A percentile compares a stretch with the other conserved stretches of the same genome.
phyloP scores from a whole-genome alignment of 2,329 filamentous ascomycete species.

The Colletotrichum sp. region DNA sequence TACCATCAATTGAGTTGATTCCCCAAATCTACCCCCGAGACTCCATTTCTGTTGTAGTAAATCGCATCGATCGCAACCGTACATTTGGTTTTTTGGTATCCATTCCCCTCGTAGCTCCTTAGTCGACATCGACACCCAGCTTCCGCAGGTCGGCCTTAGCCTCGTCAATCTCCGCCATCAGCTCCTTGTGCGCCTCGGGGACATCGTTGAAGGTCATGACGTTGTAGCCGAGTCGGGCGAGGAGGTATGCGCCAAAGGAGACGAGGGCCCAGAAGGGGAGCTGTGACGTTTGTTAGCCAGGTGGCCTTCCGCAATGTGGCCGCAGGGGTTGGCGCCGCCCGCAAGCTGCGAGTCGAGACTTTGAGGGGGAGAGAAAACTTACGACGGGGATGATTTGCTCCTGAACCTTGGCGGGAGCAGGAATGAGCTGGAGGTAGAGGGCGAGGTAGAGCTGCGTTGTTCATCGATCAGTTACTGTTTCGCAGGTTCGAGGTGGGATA shows the following conservation, averaged over 20 bases:
- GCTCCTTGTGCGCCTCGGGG: constrained; percentile 85
- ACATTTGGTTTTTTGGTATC: not conserved
- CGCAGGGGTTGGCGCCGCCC: not conserved
- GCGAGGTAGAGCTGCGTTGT: constrained; percentile 81
- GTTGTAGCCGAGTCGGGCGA: constrained; percentile 90
- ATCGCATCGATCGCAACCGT: not conserved
- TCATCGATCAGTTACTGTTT: constrained; percentile 21
- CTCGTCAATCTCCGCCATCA: constrained; percentile 83
- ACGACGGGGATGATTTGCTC: constrained; percentile 89
- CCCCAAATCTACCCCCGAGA: not conserved
- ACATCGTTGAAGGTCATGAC: constrained; percentile 98
- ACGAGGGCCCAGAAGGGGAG: constrained; percentile 93
- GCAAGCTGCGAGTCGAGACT: not conserved
- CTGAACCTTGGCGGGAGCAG: constrained; percentile 79
- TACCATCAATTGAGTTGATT: not conserved
- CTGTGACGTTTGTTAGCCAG: constrained; percentile 48
- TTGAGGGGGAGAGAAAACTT: constrained; percentile 42
- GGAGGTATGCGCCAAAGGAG: constrained; percentile 88
- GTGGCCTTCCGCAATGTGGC: not conserved
- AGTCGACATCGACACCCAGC: constrained; percentile 81
- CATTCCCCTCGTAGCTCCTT: constrained; percentile 26
- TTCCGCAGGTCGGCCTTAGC: constrained; percentile 76
- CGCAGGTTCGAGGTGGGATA: not conserved
- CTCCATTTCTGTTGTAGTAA: not conserved
- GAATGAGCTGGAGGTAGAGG: constrained; percentile 82